A percentile compares a stretch with the other conserved stretches of the same genome.
phyloP scores from a whole-genome alignment of 257 asterid species.

The Solanum clarkiae region DNA sequence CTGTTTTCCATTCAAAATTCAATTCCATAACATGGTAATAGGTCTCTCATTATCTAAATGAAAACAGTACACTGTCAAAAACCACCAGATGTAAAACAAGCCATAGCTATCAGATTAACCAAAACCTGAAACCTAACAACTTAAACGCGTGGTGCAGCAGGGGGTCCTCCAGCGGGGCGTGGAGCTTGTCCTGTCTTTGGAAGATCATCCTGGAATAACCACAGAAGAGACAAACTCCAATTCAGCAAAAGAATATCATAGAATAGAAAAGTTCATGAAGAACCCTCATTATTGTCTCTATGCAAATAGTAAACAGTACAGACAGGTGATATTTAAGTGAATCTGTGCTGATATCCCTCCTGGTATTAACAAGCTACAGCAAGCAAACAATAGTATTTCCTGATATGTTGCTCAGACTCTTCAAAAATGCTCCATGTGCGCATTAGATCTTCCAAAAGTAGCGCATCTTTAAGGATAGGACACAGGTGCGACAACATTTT shows the following conservation, averaged over 20 bases:
- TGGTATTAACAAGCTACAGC: not conserved
- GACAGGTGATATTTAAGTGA: not conserved
- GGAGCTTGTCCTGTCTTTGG: slow-evolving; percentile 57
- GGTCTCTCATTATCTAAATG: not conserved
- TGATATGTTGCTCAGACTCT: not conserved
- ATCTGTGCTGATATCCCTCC: not conserved
- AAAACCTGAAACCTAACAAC: not conserved
- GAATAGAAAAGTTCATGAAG: not conserved
- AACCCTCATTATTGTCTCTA: not conserved
- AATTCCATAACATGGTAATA: not conserved
- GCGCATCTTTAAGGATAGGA: not conserved
- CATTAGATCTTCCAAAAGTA: not conserved
- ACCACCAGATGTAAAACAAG: not conserved
- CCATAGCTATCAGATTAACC: not conserved
- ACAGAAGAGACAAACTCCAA: not conserved
- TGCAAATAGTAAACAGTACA: not conserved
- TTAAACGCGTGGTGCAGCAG: slow-evolving; percentile 36
- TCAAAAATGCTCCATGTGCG: not conserved
- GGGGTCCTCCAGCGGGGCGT: slow-evolving; percentile 42
- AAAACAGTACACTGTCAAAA: not conserved
- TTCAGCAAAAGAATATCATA: not conserved
- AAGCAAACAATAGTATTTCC: not conserved
- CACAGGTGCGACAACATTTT: not conserved
- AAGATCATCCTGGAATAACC: slow-evolving; percentile 35
- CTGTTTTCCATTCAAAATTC: not conserved